Base-by-base conservation (phyloP, 2,329 filamentous ascomycete species). In the Colletotrichum magnum region DNA sequence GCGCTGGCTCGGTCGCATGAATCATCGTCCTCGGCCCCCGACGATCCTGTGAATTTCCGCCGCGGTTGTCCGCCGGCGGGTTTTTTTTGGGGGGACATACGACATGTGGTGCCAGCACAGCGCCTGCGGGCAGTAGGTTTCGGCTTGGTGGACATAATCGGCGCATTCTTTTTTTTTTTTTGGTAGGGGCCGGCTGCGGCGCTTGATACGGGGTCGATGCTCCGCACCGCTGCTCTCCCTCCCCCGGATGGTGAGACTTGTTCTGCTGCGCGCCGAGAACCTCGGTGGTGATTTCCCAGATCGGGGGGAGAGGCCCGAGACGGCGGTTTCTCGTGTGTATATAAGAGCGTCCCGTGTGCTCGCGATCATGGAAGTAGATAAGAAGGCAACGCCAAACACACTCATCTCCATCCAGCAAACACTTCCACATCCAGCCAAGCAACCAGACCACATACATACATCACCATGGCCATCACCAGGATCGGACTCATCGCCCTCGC, bases 401-500 rank as follows among this genome's bases (percentile, higher is more conserved):
- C 2, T 43, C 41, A 43, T 43, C 41, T 16, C 15, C 4, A 6
- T 15, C 5, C 41, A 15, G 41, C 6, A 2, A 4, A 15, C 41
- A 15, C 10, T 16, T 2, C 6, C 41, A 6, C 36, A 21, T 52
- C 51, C 15, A 45, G 51, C 51, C 43, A 41, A 58, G 54, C 7
- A 4, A 6, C 47, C 4, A 21, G 15, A 6, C 1, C 47, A 16
- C 6, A 9, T 4, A 28, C 3, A 24, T 6, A 9, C 0, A 50
- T 4, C 36, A 51, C 24, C 5, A 68, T 69, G 63, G 43, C 67
- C 57, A 62, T 69, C 63, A 67, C 56, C 32, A 69, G 67, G 57
- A 47, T 69, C 52, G 63, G 67, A 32, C 36, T 69, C 51, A 62
- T 69, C 32, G 67, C 63, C 16, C 43, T 69, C 39, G 63, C 66